phyloP scores from a whole-genome alignment of 2,329 filamentous ascomycete genomes.

The Aspergillus luchuensis region DNA sequence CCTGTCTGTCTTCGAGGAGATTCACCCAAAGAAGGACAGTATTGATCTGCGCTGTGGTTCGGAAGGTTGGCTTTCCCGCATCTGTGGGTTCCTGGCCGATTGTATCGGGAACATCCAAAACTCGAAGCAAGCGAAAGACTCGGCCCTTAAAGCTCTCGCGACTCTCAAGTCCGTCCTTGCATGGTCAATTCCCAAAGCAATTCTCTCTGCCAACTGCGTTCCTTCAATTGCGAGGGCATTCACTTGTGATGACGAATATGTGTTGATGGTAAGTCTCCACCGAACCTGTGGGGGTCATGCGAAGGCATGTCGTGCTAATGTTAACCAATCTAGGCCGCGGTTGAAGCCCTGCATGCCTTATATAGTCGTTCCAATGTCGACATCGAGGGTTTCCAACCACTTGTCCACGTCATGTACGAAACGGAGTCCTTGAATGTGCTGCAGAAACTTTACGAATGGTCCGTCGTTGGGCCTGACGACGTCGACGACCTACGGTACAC shows the following conservation, averaged over 20 bases:
- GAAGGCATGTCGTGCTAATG: background rate
- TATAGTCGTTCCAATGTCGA: conserved; percentile 74
- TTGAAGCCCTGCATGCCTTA: conserved; percentile 81
- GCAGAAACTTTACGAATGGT: conserved; percentile 76
- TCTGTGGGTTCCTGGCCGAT: conserved; percentile 71
- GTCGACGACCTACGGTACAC: conserved; percentile 91
- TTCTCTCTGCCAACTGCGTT: conserved; percentile 71
- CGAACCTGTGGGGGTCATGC: conserved; percentile 8
- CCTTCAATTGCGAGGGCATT: conserved; percentile 71
- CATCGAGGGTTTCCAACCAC: conserved; percentile 74
- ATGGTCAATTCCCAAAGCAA: conserved; percentile 85
- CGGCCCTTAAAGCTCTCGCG: conserved; percentile 74
- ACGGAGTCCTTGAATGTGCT: conserved; percentile 71
- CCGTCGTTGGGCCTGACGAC: conserved; percentile 74
- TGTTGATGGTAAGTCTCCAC: conserved; percentile 66
- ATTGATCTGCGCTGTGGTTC: conserved; percentile 72
- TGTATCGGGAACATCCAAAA: conserved; percentile 69
- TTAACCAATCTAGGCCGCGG: conserved; percentile 62
- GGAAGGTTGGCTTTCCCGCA: conserved; percentile 83
- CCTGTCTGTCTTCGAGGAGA: conserved; percentile 69
- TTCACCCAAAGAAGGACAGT: conserved; percentile 72
- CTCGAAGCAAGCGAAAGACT: conserved; percentile 67
- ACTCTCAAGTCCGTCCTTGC: conserved; percentile 77
- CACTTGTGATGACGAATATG: conserved; percentile 67
- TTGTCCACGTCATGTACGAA: conserved; percentile 78